Base-by-base conservation (phyloP, 1,284 basidiomycete genomes). In the Sporisorium reilianum region DNA sequence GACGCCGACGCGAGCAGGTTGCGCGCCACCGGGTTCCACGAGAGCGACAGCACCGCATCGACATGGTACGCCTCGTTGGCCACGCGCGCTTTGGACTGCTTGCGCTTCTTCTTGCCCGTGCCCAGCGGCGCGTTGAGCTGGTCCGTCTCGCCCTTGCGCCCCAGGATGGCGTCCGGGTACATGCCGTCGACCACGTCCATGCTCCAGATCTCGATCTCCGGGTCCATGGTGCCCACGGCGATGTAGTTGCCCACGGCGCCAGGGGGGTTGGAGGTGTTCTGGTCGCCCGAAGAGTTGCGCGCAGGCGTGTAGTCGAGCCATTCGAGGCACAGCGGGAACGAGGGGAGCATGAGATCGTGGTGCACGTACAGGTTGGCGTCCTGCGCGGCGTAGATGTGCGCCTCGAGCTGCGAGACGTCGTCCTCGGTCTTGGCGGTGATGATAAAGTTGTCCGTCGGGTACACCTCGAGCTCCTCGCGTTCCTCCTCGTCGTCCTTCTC, bases 191-290 rank as follows among this genome's bases (percentile, higher is more conserved):
- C 89, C 25, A 92, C 88, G 84, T 99, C 95, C 75, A 98, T 89
- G 45, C 93, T 94, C 95, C 96, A 99, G 78, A 99, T 95, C 86
- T 99, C 97, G 78, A 99, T 98, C 82, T 96, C 94, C 16, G 96
- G 96, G 78, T 99, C 96, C 77, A 99, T 91, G 4, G 95, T 96
- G 11, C 95, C 96, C 16, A 99, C 95, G 2, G 97, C 97, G 75
- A 99, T 91, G 85, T 92, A 98, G 86, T 92, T 97, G 32, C 96
- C 96, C 66, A 89, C 88, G 60, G 86, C 84, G 46, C 69, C 57
- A 28, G 68, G 71, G 87, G 87, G 14, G 9, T 60, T 56, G 4
- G 50, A 44, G 38, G 34, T 14, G 55, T 75, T 80, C 51, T 69
- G 69, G 30, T 78, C 78, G 18, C 62, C 63, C 8, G 46, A 5